Base-by-base conservation (phyloP, 2,329 filamentous ascomycete species). In the Leptoxyphium fumago region DNA sequence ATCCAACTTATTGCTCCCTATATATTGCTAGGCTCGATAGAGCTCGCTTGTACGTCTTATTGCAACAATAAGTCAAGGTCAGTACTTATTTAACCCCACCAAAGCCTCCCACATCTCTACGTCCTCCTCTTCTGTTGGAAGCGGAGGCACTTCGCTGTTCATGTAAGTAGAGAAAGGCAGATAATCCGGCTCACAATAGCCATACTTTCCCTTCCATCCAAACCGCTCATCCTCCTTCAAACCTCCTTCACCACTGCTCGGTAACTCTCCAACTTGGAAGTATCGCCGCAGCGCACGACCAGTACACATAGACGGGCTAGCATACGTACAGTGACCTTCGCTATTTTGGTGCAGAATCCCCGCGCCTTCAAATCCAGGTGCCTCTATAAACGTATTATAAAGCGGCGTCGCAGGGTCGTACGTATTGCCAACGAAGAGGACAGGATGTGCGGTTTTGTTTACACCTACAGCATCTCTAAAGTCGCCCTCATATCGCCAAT, bases 401-500 rank as follows among this genome's bases (percentile, higher is more conserved):
- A 78, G 57, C 2, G 75, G 75, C 0, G 75, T 79, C 1, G 80
- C 72, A 0, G 77, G 77, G 45, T 80, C 76, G 11, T 71, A 64
- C 0, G 69, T 72, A 52, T 74, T 78, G 30, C 69, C 71, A 10
- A 78, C 60, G 53, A 77, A 73, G 6, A 80, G 63, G 29, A 80
- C 61, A 0, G 76, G 76, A 48, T 73, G 67, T 5, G 66, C 62
- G 5, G 70, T 75, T 21, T 66, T 61, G 47, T 51, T 59, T 18
- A 28, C 38, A 36, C 32, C 32, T 36, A 36, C 15, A 36, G 32
- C 32, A 36, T 36, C 32, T n/a, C 32, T 47, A 44, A 56, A 50
- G 39, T 50, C 38, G 14, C 52, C 53, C 13, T 46, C 41, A 32
- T 51, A 55, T 10, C 47, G 42, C 51, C 48, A 51, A 28, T 45